phyloP scores from a whole-genome alignment of 169 alveolate species.

The Plasmodium reichenowi region DNA sequence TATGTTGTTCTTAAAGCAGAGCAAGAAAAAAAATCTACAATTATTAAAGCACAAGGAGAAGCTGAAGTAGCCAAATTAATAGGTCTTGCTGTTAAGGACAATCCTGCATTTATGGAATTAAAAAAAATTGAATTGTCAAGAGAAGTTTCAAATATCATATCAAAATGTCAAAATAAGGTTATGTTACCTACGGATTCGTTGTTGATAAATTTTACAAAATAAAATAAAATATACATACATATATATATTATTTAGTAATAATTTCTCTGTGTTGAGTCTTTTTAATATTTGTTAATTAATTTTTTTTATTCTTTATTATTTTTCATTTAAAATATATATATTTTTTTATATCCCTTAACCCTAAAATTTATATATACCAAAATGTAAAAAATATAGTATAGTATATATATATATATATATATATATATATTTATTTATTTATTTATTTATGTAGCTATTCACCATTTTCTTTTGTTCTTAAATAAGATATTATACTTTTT shows the following conservation, averaged over 20 bases:
- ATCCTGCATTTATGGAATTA: slow-evolving; percentile 95
- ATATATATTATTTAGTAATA: not conserved
- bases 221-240: not conserved
- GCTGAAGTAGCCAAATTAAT: slow-evolving; percentile 94
- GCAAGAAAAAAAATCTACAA: slow-evolving; percentile 95
- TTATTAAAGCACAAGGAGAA: slow-evolving; percentile 98
- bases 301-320: not conserved
- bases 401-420: too few relatives aligned
- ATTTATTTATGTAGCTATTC: too few relatives aligned
- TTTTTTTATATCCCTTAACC: not conserved
- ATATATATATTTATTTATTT: too few relatives aligned
- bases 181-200: slow-evolving; percentile 82
- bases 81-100: slow-evolving; percentile 88
- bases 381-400: not conserved
- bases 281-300: not conserved
- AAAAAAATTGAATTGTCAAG: slow-evolving; percentile 95
- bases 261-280: not conserved
- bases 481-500: not conserved
- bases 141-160: slow-evolving; percentile 93
- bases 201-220: slow-evolving; percentile 75
- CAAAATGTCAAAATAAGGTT: slow-evolving; percentile 92
- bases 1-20: slow-evolving; percentile 95
- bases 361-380: not conserved
- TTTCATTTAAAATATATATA: not conserved
- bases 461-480: too few relatives aligned